Percentiles rank a stretch among this genome's conserved stretches.
phyloP scores from a whole-genome alignment of 495 filamentous ascomycete species.

The Xylaria grammica region DNA sequence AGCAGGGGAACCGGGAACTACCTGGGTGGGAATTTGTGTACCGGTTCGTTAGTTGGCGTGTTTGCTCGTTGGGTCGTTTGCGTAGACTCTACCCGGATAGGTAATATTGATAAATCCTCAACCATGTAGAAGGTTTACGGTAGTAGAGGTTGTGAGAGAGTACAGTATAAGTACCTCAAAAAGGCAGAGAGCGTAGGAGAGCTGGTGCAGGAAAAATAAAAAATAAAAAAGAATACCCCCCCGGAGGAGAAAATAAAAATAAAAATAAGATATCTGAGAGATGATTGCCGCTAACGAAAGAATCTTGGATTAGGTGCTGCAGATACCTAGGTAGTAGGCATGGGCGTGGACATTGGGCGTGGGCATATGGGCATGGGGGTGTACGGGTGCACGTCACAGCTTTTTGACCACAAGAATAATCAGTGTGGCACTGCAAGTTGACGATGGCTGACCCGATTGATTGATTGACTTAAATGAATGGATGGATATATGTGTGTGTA shows the following conservation, averaged over 20 bases:
- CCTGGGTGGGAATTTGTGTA: conserved; percentile 2
- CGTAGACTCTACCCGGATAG: too few species aligned
- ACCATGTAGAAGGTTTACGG: too few species aligned
- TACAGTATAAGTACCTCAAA: too few species aligned
- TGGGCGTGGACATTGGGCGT: neutral
- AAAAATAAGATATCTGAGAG: neutral
- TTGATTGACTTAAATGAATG: neutral
- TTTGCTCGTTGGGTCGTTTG: neutral
- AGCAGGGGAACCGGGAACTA: conserved; percentile 7
- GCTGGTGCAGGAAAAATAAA: neutral
- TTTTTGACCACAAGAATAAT: neutral
- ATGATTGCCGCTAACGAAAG: conserved; percentile 13
- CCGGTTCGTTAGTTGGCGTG: conserved; percentile 5
- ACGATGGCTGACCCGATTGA: neutral
- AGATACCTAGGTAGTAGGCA: neutral
- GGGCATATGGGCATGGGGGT: neutral
- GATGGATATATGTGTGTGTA: neutral
- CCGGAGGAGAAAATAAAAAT: neutral
- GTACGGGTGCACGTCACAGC: neutral
- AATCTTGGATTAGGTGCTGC: neutral
- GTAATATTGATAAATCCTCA: too few species aligned
- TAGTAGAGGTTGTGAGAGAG: too few species aligned
- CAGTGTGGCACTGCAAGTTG: neutral
- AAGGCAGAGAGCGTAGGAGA: neutral
- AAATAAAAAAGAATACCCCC: neutral